Percentiles rank a stretch among this genome's conserved stretches.
Evolutionary conservation across 371 early-diverging fungal species (phyloP).

Genomic region (Batrachochytrium dendrobatidis): DNA sequence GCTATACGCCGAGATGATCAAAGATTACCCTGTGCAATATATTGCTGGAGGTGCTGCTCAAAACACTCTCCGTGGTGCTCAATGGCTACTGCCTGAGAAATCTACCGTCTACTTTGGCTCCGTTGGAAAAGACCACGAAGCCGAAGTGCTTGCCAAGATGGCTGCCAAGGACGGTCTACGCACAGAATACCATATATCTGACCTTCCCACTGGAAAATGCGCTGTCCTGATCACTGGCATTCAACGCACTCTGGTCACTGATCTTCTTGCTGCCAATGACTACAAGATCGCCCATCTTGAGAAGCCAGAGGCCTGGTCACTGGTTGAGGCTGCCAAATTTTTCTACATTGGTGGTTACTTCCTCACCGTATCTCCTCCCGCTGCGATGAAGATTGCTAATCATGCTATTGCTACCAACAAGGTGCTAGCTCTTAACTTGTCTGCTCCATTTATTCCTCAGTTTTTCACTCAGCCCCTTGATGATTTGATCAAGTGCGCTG

Average conservation of each 20-base stretch:
- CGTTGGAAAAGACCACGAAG: constrained; percentile 80
- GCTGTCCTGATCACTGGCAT: constrained; percentile 88
- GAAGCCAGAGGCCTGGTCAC: constrained; percentile 70
- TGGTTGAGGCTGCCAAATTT: constrained; percentile 80
- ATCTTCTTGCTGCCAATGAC: constrained; percentile 88
- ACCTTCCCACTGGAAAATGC: constrained; percentile 86
- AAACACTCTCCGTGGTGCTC: constrained; percentile 79
- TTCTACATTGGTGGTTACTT: constrained; percentile 92
- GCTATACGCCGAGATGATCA: constrained; percentile 74
- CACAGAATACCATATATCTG: constrained; percentile 73
- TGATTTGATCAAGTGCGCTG: constrained; percentile 71
- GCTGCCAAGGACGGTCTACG: constrained; percentile 80
- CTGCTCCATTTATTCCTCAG: constrained; percentile 90
- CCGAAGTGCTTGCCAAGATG: constrained; percentile 59
- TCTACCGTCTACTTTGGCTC: constrained; percentile 86
- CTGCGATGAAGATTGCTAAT: constrained; percentile 75
- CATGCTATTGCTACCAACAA: constrained; percentile 76
- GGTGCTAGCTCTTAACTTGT: constrained; percentile 83
- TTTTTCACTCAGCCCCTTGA: constrained; percentile 83
- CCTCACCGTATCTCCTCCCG: constrained; percentile 76
- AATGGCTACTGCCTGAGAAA: constrained; percentile 78
- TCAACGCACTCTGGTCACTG: constrained; percentile 83
- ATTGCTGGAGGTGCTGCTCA: constrained; percentile 95
- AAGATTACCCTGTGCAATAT: constrained; percentile 63
- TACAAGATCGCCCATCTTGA: constrained; percentile 68